A percentile compares a stretch with the other conserved stretches of the same genome.
Conservation (phyloP, 352 stramenopile species). For the Aphanomyces astaci region DNA sequence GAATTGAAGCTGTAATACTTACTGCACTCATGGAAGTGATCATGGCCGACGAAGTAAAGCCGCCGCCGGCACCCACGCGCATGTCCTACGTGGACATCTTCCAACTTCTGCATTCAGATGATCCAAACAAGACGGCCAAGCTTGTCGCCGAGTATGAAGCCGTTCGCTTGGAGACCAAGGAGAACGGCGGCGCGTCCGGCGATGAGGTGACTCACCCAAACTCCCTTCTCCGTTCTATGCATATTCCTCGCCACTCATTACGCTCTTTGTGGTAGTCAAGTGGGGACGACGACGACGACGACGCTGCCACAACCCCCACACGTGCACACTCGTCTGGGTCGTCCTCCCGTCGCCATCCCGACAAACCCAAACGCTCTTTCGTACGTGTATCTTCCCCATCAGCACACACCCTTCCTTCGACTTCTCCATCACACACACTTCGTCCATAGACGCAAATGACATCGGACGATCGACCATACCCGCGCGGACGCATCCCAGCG, state of each 20-base stretch:
- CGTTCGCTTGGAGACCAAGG: not conserved
- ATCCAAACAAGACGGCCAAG: slow-evolving; percentile 4
- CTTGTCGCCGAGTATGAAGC: slow-evolving; percentile 13
- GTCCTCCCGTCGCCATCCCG: not conserved
- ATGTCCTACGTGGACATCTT: slow-evolving; percentile 20
- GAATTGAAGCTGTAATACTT: not conserved
- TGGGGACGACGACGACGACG: slow-evolving; percentile 15
- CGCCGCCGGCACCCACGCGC: not conserved
- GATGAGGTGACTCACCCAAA: not conserved
- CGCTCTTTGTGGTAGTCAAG: slow-evolving; percentile 4
- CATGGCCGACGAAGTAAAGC: not conserved
- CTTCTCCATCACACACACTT: too few relatives aligned
- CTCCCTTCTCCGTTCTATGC: not conserved
- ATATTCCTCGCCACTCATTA: not conserved
- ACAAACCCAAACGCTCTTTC: slow-evolving; percentile 10
- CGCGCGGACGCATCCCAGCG: not conserved
- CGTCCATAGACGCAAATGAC: slow-evolving; percentile 11
- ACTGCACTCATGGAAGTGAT: not conserved
- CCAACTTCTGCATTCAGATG: slow-evolving; percentile 7
- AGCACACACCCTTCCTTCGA: not conserved
- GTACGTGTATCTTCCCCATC: not conserved
- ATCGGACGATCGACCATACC: slow-evolving; percentile 11
- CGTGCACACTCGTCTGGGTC: not conserved
- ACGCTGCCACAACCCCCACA: not conserved
- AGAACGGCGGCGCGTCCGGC: not conserved